phyloP scores from a whole-genome alignment of 2,329 filamentous ascomycete species.

The Gaeumannomyces sp. region DNA sequence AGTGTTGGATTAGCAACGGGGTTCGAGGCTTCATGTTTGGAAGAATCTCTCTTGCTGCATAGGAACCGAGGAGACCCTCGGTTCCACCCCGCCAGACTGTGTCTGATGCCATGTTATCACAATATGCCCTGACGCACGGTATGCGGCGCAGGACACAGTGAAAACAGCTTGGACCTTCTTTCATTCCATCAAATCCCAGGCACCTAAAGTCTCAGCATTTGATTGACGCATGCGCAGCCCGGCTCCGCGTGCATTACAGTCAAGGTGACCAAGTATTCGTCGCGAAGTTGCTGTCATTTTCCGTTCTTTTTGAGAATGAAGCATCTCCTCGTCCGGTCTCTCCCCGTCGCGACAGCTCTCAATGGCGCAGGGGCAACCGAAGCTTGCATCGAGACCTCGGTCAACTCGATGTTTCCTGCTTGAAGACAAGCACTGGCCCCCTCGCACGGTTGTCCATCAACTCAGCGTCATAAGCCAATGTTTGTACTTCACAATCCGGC shows the following conservation, averaged over 20 bases:
- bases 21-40: conserved; percentile 68
- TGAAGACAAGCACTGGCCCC: neutral
- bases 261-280: neutral
- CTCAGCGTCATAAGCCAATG: neutral
- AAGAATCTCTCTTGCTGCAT: conserved; percentile 24
- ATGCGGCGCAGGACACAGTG: neutral
- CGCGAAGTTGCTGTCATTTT: neutral
- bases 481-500: neutral
- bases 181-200: neutral
- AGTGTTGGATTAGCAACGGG: conserved; percentile 85
- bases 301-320: neutral
- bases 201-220: neutral
- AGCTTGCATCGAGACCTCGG: neutral
- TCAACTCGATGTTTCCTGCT: neutral
- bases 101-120: neutral
- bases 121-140: neutral
- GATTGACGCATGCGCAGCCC: neutral
- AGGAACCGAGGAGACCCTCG: neutral
- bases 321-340: neutral
- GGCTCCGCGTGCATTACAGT: neutral
- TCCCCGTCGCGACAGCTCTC: neutral
- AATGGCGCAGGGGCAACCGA: neutral
- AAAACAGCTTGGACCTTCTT: neutral
- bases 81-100: neutral
- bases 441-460: neutral